phyloP scores from a whole-genome alignment of 2,329 filamentous ascomycete genomes.

The Pyrenophora tritici-repentis region DNA sequence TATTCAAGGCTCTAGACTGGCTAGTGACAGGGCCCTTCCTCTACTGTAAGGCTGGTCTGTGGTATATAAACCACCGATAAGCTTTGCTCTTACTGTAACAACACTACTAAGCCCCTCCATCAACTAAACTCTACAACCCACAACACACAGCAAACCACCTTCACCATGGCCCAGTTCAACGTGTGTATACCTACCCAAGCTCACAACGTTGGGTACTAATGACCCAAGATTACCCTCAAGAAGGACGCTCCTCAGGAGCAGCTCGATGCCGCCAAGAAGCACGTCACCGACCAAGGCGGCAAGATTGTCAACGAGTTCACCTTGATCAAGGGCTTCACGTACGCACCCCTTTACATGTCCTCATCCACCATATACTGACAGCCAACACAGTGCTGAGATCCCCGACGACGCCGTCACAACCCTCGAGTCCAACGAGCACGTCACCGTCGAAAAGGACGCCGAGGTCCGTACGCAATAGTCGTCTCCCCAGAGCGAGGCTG shows the following conservation, averaged over 20 bases:
- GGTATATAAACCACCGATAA: constrained; percentile 32
- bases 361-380: constrained; percentile 9
- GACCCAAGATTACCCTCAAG: constrained; percentile 77
- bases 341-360: constrained; percentile 48
- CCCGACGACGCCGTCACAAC: constrained; percentile 68
- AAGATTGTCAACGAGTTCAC: constrained; percentile 82
- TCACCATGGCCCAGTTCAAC: constrained; percentile 26
- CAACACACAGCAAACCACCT: not conserved
- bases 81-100: constrained; percentile 13
- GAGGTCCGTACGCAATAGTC: constrained; percentile 72
- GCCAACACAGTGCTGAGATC: constrained; percentile 68
- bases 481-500: constrained; percentile 3
- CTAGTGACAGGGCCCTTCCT: constrained; percentile 7
- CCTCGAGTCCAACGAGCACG: constrained; percentile 70
- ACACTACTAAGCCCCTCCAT: constrained; percentile 14
- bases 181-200: constrained; percentile 6
- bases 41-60: constrained; percentile 2
- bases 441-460: constrained; percentile 79
- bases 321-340: constrained; percentile 93
- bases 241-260: constrained; percentile 68
- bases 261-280: constrained; percentile 77
- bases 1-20: constrained; percentile 33
- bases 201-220: constrained; percentile 1
- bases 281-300: constrained; percentile 75
- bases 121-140: not conserved